Percentiles rank a stretch among this genome's conserved stretches.
Conservation (phyloP, 108 stramenopile genomes). For the Cyclotella cryptica region DNA sequence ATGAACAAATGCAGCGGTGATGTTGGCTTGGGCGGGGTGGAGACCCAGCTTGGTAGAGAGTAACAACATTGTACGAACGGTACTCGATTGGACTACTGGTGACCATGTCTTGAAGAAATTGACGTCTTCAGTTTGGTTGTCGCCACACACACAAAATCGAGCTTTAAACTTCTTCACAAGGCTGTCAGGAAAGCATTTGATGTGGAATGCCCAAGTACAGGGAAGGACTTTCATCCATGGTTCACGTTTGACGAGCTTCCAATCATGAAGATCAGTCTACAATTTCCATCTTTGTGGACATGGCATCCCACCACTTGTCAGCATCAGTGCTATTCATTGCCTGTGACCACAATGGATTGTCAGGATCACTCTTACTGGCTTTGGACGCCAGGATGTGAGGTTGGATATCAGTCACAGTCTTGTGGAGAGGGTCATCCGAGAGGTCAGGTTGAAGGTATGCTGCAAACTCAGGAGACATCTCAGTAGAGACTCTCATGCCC, state of each 20-base stretch:
- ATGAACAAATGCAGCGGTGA: too few relatives aligned
- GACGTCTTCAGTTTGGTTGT: conserved; percentile 32
- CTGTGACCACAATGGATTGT: background rate
- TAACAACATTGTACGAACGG: conserved; percentile 40
- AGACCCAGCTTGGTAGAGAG: conserved; percentile 6
- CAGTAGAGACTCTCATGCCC: background rate
- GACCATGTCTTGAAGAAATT: conserved; percentile 46
- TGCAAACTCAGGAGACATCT: background rate
- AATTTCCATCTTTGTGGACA: conserved; percentile 24
- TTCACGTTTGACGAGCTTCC: too few relatives aligned
- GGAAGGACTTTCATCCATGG: too few relatives aligned
- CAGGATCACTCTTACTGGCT: background rate
- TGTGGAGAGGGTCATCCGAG: background rate
- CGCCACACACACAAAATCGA: too few relatives aligned
- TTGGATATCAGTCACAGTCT: background rate
- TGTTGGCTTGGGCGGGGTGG: conserved; percentile 25
- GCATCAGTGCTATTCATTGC: too few relatives aligned
- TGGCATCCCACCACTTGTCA: conserved; percentile 15
- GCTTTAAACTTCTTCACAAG: conserved; percentile 54
- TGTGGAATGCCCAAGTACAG: too few relatives aligned
- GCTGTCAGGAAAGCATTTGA: conserved; percentile 61
- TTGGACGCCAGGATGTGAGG: background rate
- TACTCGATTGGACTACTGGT: conserved; percentile 57
- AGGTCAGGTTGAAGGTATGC: background rate
- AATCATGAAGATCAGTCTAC: conserved; percentile 49